A percentile compares a stretch with the other conserved stretches of the same genome.
These are phyloP conservation scores for Davidsoniella neocaledoniae DNA, from an alignment of 2,329 filamentous ascomycete species.

Conservation along the genomic window DNA sequence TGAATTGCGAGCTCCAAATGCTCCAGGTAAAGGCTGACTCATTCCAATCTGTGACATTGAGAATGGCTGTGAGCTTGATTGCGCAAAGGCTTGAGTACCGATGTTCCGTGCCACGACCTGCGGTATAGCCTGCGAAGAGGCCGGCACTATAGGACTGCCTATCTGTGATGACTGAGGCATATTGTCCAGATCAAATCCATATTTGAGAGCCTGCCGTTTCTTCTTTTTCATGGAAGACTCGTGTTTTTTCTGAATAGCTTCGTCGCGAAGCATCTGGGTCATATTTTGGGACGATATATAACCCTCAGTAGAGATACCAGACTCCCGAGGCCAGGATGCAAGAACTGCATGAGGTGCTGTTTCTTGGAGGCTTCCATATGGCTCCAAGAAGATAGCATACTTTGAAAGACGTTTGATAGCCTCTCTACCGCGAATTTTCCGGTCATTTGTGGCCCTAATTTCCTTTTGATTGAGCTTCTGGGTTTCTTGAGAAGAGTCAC, in stretches of 20 bases:
- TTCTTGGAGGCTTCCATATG: constrained; percentile 17
- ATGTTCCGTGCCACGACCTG: constrained; percentile 11
- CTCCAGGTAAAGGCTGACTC: constrained; percentile 29
- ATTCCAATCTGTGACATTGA: constrained; percentile 19
- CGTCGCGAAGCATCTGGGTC: constrained; percentile 2
- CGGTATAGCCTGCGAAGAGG: constrained; percentile 18
- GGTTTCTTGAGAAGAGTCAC: background rate
- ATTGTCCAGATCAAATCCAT: constrained; percentile 5
- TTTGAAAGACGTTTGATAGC: constrained; percentile 22
- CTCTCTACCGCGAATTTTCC: constrained; percentile 13
- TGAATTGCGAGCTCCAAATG: constrained; percentile 25
- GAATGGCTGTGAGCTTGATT: constrained; percentile 6
- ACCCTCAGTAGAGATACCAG: constrained; percentile 20
- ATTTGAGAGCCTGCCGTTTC: constrained; percentile 8
- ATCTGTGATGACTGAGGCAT: constrained; percentile 5
- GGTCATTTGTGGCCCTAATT: background rate
- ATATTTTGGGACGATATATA: constrained; percentile 20
- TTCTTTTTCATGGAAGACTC: constrained; percentile 8
- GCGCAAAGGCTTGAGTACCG: background rate
- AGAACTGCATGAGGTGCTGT: constrained; percentile 17
- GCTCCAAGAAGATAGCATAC: constrained; percentile 19
- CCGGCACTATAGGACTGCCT: constrained; percentile 15
- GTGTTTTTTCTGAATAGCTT: constrained; percentile 8
- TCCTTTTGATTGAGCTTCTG: background rate
- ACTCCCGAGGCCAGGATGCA: constrained; percentile 24